Base-by-base conservation (phyloP, 345 rosid genomes). In the Rubroshorea leprosula region DNA sequence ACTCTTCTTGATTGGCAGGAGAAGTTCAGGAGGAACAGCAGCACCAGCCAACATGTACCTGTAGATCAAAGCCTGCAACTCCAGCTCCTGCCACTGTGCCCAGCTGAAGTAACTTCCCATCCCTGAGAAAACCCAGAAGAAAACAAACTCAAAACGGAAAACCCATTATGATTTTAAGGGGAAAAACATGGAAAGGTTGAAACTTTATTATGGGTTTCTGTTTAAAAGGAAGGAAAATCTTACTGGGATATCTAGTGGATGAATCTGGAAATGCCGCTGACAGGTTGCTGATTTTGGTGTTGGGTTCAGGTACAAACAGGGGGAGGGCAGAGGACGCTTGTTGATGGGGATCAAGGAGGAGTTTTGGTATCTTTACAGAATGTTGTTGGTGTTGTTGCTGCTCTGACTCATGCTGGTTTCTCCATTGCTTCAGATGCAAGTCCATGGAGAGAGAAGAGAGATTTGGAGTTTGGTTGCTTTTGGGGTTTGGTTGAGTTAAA, bases 361-460 rank as follows among this genome's bases (percentile, higher is more conserved):
- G 92, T 74, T 81, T 93, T 60, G 92, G 94, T 52, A 79, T 80
- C 80, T 93, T 85, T 39, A 77, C 79, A 68, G 78, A 64, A 68
- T 86, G 76, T 46, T 72, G 83, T 60, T 80, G 80, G 43, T 80
- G 85, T 83, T 86, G 76, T 46, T 72, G 83, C 57, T 80, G 80
- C 46, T 80, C 86, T 83, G 94, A 77, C 83, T 73, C 80, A 63
- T 83, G 76, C 72, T 75, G 87, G 76, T 61, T 82, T 74, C 89
- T 81, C 97, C 99, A 84, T 73, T 87, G 89, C 79, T 90, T 90
- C 86, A 83, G 84, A 69, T 82, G 87, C 77, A 80, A 85, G 81
- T 93, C 97, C 99, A 89, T 89, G 59, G 60, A 66, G 60, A 72
- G 72, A 73, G 64, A n/a, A 64, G 51, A 56, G 72, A 63, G 22